Evolutionary conservation across 225 moss, liverwort and hornwort genomes (phyloP).

Genomic region (Physcomitrellopsis africana): DNA sequence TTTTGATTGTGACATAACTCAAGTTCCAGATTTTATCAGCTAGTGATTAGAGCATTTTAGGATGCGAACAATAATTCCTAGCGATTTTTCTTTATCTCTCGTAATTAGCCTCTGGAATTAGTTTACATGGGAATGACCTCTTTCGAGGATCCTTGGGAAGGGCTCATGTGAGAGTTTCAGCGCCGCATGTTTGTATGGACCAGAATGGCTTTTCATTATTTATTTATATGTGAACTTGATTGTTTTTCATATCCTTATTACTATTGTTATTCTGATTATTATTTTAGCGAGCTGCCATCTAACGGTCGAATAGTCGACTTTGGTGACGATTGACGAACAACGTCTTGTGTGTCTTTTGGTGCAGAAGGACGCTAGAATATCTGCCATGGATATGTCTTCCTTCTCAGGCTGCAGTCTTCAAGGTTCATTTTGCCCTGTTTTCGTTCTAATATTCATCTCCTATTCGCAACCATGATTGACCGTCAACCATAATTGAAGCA

Average conservation of each 20-base stretch:
- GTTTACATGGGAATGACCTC: background rate
- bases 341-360: slow-evolving; percentile 11
- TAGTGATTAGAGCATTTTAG: background rate
- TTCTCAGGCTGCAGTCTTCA: slow-evolving; percentile 75
- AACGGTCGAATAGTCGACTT: background rate
- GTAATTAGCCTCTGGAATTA: background rate
- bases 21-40: background rate
- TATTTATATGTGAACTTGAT: too few relatives aligned
- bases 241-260: too few relatives aligned
- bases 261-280: background rate
- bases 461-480: too few relatives aligned
- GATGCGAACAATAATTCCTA: too few relatives aligned
- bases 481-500: too few relatives aligned
- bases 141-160: too few relatives aligned
- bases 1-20: too few relatives aligned
- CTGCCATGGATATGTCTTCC: slow-evolving; percentile 61
- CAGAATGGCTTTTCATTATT: too few relatives aligned
- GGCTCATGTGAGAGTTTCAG: background rate
- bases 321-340: background rate
- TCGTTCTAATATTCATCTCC: background rate
- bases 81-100: background rate
- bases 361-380: slow-evolving; percentile 65
- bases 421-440: slow-evolving; percentile 41
- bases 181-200: background rate
- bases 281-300: background rate